phyloP scores from a whole-genome alignment of 2,329 filamentous ascomycete genomes.

The Ophiognomonia clavigignenti-juglandacearum region DNA sequence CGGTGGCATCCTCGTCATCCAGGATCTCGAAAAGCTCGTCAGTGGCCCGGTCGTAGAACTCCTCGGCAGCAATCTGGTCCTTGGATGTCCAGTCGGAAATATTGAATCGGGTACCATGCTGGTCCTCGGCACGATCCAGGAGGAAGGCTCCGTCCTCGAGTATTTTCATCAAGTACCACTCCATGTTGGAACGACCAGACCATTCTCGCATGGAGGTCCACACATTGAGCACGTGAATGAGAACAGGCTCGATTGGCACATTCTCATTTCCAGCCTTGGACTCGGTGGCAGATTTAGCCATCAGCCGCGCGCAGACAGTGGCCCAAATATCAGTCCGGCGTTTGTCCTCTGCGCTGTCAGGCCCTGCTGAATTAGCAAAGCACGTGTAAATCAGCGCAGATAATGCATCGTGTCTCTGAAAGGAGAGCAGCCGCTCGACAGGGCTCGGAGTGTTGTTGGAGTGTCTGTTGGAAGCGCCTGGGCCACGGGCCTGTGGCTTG shows the following conservation, averaged over 20 bases:
- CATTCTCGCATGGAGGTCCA: slow-evolving; percentile 86
- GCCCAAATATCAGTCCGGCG: slow-evolving; percentile 84
- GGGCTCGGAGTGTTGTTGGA: slow-evolving; percentile 45
- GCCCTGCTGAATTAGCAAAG: slow-evolving; percentile 80
- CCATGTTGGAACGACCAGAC: slow-evolving; percentile 84
- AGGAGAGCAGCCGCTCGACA: slow-evolving; percentile 79
- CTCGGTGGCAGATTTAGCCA: slow-evolving; percentile 70
- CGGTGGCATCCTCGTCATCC: slow-evolving; percentile 76
- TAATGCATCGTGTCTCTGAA: slow-evolving; percentile 82
- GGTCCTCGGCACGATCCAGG: slow-evolving; percentile 78
- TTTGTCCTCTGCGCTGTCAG: slow-evolving; percentile 75
- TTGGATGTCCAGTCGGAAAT: slow-evolving; percentile 69
- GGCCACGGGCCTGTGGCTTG: slow-evolving; percentile 39
- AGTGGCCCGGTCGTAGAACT: slow-evolving; percentile 83
- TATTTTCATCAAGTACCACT: slow-evolving; percentile 92
- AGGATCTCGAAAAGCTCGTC: slow-evolving; percentile 79
- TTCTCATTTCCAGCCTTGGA: slow-evolving; percentile 58
- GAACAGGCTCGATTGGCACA: slow-evolving; percentile 60
- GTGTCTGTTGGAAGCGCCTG: slow-evolving; percentile 22
- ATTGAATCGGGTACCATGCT: slow-evolving; percentile 66
- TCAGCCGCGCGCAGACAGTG: slow-evolving; percentile 75
- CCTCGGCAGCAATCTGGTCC: slow-evolving; percentile 76
- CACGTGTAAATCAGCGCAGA: slow-evolving; percentile 82
- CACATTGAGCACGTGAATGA: slow-evolving; percentile 79
- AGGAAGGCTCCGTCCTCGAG: slow-evolving; percentile 90